Base-by-base conservation (phyloP, 2,329 filamentous ascomycete genomes). In the Pseudohalonectria lignicola region DNA sequence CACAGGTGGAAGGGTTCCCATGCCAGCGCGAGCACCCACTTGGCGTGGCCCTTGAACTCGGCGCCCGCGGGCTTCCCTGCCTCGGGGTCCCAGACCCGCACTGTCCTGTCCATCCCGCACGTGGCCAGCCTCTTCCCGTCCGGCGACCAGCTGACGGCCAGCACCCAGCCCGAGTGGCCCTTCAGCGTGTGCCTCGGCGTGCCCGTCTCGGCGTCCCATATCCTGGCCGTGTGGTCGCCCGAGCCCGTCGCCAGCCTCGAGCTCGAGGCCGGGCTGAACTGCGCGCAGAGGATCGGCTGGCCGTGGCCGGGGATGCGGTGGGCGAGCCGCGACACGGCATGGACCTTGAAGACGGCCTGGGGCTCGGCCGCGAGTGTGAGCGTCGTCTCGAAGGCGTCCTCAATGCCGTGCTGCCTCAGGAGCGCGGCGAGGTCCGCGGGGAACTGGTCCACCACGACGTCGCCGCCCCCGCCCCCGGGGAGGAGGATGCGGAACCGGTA, bases 1-100 rank as follows among this genome's bases (percentile, higher is more conserved):
- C 90, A 87, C 16, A 84, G 63, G 55, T 96, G 90, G 58, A 87
- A 94, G 9, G 92, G 92, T 55, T 96, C 86, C 92, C 92, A 98
- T 0, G 82, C 77, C 34, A 95, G 66, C 52, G 77, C 86, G 16
- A 83, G 90, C 40, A 95, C 81, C 77, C 85, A 94, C 59, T 94
- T 93, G 1, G 76, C 74, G 55, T 96, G 92, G 0, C 90, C 92
- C 52, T 82, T 88, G 49, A 95, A 66, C 12, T 79, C 71, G 15
- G 73, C 71, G 4, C 85, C 84, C 6, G 84, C 58, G 13, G 80
- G 63, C 50, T 83, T 80, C 11, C 92, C 92, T 3, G 82, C 87
- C 44, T 77, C 77, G 0, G 88, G 78, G 52, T 94, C 80, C 87
- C 88, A 96, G 34, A 96, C 64, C 34, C 87, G 71, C n/a, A 95